Base-by-base conservation (phyloP, 164 flowering plant genomes). In the Warburgia ugandensis region DNA sequence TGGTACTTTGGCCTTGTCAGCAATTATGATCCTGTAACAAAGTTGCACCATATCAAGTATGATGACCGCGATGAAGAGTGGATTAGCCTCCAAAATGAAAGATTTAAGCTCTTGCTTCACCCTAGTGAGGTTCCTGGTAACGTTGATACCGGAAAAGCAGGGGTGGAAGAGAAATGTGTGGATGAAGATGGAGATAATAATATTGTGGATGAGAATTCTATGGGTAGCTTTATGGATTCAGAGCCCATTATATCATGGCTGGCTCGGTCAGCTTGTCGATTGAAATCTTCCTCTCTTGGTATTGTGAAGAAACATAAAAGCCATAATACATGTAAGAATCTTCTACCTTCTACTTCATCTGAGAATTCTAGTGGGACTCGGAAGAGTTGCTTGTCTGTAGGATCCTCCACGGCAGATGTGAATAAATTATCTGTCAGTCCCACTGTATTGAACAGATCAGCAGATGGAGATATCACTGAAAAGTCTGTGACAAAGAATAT, bases 11-110 rank as follows among this genome's bases (percentile, higher is more conserved):
- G 99, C 39, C 75, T 80, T 56, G 77, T 94, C 6, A 71, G 62
- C 51, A 73, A 67, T 63, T 94, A 84, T 65, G 83, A 89, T 41
- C 62, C 78, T 17, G 69, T 67, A 23, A 66, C 53, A 27, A 79
- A 83, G 59, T 80, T 77, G 60, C 99, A 94, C 67, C 92, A 84
- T 69, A 72, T 94, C 9, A 90, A 89, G 42, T 89, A 94, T 71
- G 99, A 94, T 72, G 97, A 89, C 45, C 75, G 95, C 26, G 99
- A 94, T 59, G 96, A 89, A 56, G 97, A 94, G 67, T 89, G 96
- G 97, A 76, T 94, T 41, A 48, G 78, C 62, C 86, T 94, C 39
- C 71, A 70, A 52, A 66, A 68, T 49, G 99, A 94, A 69, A 77
- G 83, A 58, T 84, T 94, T 52, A 84, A 89, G 67, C 90, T 94